These are phyloP conservation scores for Diaporthe sp. DNA, from an alignment of 2,329 filamentous ascomycete genomes.

Conservation along the genomic window DNA sequence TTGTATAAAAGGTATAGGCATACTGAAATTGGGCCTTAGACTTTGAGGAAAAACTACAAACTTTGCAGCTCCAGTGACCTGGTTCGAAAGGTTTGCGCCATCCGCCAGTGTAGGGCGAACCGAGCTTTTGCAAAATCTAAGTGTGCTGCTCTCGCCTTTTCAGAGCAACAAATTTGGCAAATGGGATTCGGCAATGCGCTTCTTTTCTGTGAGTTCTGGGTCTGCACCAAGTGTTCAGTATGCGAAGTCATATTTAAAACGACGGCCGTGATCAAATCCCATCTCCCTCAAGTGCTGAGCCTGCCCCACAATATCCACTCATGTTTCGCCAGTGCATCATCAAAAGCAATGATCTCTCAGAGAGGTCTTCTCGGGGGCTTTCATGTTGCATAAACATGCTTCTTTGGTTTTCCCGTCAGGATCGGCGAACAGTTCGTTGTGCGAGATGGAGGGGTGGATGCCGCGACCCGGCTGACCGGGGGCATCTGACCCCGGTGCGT, in stretches of 20 bases:
- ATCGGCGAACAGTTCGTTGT: not conserved
- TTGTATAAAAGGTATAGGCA: not conserved
- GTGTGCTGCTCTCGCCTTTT: no score
- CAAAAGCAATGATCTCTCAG: not conserved
- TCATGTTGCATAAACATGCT: not conserved
- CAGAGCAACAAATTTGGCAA: not conserved
- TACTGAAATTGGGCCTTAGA: no score
- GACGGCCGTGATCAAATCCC: not conserved
- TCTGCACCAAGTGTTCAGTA: not conserved
- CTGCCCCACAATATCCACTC: not conserved
- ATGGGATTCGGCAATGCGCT: not conserved
- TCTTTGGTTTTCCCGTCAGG: not conserved
- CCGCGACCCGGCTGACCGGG: not conserved
- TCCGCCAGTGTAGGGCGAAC: no score
- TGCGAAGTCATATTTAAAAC: not conserved
- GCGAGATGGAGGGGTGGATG: not conserved
- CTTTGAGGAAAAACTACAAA: no score
- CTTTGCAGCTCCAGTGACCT: no score
- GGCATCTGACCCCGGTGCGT: not conserved
- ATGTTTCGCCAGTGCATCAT: not conserved
- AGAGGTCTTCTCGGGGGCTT: not conserved
- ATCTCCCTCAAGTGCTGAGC: not conserved
- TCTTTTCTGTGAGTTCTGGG: not conserved
- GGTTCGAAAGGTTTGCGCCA: no score
- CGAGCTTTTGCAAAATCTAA: no score